Conservation (phyloP, 176 grass and related monocot genomes). For the Cocos nucifera region DNA sequence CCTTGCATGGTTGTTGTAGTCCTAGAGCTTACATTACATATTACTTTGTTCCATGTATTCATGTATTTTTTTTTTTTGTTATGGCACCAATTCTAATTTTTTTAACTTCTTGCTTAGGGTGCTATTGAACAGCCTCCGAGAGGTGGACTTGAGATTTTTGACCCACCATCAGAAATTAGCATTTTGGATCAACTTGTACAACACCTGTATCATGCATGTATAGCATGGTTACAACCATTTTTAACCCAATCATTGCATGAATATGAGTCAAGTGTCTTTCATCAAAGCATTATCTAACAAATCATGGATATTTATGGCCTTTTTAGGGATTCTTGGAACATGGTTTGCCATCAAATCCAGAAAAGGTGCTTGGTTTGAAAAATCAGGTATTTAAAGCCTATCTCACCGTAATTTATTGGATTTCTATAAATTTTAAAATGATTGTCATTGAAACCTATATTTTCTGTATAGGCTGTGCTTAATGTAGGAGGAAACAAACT, state of each 20-base stretch:
- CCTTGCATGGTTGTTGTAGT: too few species aligned
- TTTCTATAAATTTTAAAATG: conserved; percentile 1
- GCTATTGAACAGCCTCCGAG: conserved; percentile 52
- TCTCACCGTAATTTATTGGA: neutral
- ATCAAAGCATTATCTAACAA: neutral
- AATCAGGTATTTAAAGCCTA: conserved; percentile 35
- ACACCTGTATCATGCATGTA: conserved; percentile 97
- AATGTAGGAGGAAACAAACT: conserved; percentile 72
- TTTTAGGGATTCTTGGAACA: conserved; percentile 71
- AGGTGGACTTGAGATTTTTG: conserved; percentile 45
- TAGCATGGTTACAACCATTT: conserved; percentile 8
- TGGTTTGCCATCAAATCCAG: conserved; percentile 67
- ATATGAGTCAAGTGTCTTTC: neutral
- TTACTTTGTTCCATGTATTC: too few species aligned
- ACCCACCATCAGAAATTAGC: conserved; percentile 70
- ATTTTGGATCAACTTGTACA: conserved; percentile 89
- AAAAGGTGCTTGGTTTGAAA: conserved; percentile 47
- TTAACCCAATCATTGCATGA: too few species aligned
- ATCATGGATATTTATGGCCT: neutral
- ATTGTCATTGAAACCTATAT: neutral
- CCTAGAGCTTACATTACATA: too few species aligned
- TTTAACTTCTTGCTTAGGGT: conserved; percentile 23
- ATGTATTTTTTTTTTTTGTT: too few species aligned
- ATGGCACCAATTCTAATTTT: neutral
- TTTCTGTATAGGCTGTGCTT: conserved; percentile 37